Evolutionary conservation across 2,329 filamentous ascomycete species (phyloP), one percentile per base, ranked within the genome.

Genomic region (Xylariaceae sp.): DNA sequence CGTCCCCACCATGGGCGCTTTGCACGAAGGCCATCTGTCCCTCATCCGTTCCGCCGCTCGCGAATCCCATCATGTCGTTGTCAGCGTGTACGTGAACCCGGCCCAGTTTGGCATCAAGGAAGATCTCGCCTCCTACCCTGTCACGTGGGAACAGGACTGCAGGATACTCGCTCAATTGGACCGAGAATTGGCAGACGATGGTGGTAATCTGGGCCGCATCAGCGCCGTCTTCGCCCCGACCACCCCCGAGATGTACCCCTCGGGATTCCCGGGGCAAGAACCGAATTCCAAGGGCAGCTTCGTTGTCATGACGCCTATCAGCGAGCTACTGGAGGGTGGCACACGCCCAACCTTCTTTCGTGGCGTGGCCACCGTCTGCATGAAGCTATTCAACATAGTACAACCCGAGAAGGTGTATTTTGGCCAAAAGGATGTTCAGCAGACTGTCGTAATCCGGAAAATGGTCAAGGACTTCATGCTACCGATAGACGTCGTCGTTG

Each of bases 361-460:
- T 45, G 94, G 94, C 38, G 94, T 99, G 33, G 92, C 94, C 17
- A 99, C 94, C 1, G 88, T 99, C 2, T 97, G 92, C 74, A 94
- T 93, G 82, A 99, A 95, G 73, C 74, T 95, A 13, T 93, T 95
- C 73, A 92, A 92, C 65, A 89, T 91, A 49, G 85, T 90, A 42
- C 79, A 83, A 58, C 87, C 90, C 4, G 87, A 92, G 51, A 81
- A 81, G 42, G 89, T 90, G 5, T 94, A 94, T 73, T 97, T 99
- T 75, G 94, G 94, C 4, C 94, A 97, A 71, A 99, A 99, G 74
- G 94, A 99, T 69, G 84, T 97, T 17, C 94, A 99, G 75, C 94
- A 99, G 73, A 96, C 91, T 0, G 89, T 96, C 16, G 82, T 99
- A 11, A 89, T 99, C 64, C 86, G 83, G 64, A 84, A 88, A 42